Evolutionary conservation across 1,284 basidiomycete genomes (phyloP).

Genomic region (Ustilago xerochloae): DNA sequence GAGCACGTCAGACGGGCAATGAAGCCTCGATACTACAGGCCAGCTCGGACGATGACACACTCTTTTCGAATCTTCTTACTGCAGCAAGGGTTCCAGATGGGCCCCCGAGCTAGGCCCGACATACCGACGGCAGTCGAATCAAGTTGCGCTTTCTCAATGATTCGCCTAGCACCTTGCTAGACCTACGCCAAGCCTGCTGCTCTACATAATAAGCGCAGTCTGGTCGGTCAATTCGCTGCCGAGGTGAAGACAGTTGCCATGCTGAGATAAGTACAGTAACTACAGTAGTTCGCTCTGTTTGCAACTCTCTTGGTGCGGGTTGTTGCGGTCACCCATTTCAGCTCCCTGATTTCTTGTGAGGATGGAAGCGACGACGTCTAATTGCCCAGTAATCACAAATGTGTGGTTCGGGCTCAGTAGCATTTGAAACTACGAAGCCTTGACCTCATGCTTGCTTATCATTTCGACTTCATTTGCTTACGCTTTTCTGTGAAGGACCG

Average conservation of each 20-base stretch:
- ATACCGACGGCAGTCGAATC: background rate
- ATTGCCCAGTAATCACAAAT: no score
- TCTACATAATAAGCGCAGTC: background rate
- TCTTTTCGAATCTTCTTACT: background rate
- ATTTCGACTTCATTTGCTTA: background rate
- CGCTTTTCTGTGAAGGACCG: no score
- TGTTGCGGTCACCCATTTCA: no score
- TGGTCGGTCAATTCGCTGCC: background rate
- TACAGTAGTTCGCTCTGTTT: no score
- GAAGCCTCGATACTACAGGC: background rate
- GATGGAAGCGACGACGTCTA: no score
- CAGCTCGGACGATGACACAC: slow-evolving; percentile 1
- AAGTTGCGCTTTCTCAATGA: no score
- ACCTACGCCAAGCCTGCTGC: background rate
- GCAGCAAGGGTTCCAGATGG: no score
- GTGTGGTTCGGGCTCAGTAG: background rate
- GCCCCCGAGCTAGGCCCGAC: background rate
- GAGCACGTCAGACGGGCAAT: background rate
- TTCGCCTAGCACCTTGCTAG: background rate
- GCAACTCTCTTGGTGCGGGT: no score
- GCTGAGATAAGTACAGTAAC: no score
- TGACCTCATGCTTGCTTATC: background rate
- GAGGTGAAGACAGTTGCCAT: background rate
- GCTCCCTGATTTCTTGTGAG: no score
- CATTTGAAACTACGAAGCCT: background rate